Percentiles rank a stretch among this genome's conserved stretches.
Evolutionary conservation across 2,329 filamentous ascomycete species (phyloP).

Genomic region (Colletotrichum sp.): DNA sequence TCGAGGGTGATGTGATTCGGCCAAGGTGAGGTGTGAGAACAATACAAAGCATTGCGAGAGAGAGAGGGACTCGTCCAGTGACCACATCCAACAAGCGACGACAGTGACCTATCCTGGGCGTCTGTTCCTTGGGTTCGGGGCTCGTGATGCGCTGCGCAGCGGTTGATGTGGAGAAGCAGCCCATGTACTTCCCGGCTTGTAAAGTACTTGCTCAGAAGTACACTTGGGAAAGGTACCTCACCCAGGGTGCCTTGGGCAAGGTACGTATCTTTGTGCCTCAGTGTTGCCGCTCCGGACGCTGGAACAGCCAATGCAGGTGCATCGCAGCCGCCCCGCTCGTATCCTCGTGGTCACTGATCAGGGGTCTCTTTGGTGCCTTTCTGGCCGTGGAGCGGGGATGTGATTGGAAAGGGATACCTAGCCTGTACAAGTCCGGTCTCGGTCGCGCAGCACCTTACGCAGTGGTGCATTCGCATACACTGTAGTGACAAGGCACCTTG

Average conservation of each 20-base stretch:
- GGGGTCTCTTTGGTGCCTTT: constrained; percentile 7
- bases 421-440: constrained; percentile 18
- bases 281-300: neutral
- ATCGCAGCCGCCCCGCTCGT: constrained; percentile 15
- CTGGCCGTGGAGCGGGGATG: neutral
- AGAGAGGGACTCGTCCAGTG: neutral
- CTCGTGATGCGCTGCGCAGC: constrained; percentile 19
- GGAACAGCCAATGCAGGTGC: constrained; percentile 24
- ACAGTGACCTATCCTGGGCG: neutral
- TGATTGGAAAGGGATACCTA: constrained; percentile 14
- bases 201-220: neutral
- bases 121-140: constrained; percentile 6
- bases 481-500: neutral
- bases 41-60: neutral
- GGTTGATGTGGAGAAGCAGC: constrained; percentile 3
- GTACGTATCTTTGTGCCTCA: neutral
- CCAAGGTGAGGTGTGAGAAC: neutral
- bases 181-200: neutral
- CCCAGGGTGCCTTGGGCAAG: neutral
- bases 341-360: constrained; percentile 19
- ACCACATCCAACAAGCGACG: neutral
- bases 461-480: neutral
- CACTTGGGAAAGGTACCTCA: neutral
- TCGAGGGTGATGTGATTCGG: neutral
- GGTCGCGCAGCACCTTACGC: neutral